These are phyloP conservation scores for Aspergillus steynii DNA, from an alignment of 495 filamentous ascomycete genomes.

Conservation along the genomic window DNA sequence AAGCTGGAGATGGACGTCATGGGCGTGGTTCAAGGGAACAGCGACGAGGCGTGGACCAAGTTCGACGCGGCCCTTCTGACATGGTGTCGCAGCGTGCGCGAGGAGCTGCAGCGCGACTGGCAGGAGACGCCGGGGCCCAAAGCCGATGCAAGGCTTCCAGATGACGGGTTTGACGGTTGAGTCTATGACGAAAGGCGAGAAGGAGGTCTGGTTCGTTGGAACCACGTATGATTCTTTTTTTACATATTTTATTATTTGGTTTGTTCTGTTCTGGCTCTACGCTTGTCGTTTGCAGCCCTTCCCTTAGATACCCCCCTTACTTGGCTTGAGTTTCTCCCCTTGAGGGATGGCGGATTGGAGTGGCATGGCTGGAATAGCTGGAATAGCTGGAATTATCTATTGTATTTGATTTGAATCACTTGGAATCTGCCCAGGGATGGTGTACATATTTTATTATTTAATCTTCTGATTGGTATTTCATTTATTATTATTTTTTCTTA, in stretches of 20 bases:
- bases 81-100: constrained; percentile 76
- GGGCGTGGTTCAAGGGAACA: constrained; percentile 73
- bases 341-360: background rate
- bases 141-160: constrained; percentile 17
- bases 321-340: constrained; percentile 8
- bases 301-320: constrained; percentile 31
- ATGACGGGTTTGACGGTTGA: background rate
- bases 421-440: too few relatives aligned
- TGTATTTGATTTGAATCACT: background rate
- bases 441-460: background rate
- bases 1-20: constrained; percentile 82
- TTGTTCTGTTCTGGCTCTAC: constrained; percentile 4
- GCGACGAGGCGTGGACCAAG: constrained; percentile 66
- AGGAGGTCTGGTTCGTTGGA: constrained; percentile 13
- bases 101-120: constrained; percentile 71
- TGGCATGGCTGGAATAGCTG: background rate
- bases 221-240: constrained; percentile 21
- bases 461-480: background rate
- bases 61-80: constrained; percentile 78
- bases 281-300: constrained; percentile 19
- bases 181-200: background rate
- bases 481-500: background rate
- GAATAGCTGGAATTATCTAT: background rate
- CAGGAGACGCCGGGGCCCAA: constrained; percentile 28
- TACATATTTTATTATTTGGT: background rate